Evolutionary conservation across 805 yeast genomes (phyloP).

Genomic region (Cyberlindnera misumaiensis): DNA sequence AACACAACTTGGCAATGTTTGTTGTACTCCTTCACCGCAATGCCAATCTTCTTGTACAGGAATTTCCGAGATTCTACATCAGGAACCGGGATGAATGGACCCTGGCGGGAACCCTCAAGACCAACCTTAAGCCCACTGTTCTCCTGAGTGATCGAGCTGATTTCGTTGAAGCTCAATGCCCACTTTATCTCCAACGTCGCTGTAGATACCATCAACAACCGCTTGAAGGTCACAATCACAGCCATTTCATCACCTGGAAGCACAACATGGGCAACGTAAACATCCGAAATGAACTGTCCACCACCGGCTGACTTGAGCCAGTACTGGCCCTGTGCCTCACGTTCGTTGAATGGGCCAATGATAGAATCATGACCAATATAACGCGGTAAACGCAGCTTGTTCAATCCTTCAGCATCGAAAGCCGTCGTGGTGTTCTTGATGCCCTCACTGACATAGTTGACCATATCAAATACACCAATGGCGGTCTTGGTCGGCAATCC

Average conservation of each 20-base stretch:
- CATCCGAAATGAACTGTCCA: conserved; percentile 65
- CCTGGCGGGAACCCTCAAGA: conserved; percentile 45
- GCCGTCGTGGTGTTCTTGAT: conserved; percentile 89
- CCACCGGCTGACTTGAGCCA: conserved; percentile 84
- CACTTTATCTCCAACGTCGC: conserved; percentile 59
- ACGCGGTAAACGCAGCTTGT: conserved; percentile 78
- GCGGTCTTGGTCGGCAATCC: conserved; percentile 97
- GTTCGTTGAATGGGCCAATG: conserved; percentile 64
- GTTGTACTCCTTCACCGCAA: conserved; percentile 79
- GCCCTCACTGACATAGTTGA: conserved; percentile 90
- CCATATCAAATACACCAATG: conserved; percentile 88
- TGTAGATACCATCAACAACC: conserved; percentile 62
- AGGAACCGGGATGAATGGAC: conserved; percentile 78
- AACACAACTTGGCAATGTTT: conserved; percentile 51
- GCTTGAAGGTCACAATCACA: conserved; percentile 65
- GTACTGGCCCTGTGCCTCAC: conserved; percentile 91
- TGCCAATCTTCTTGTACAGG: conserved; percentile 63
- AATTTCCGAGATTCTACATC: conserved; percentile 56
- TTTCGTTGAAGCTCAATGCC: conserved; percentile 58
- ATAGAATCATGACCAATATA: conserved; percentile 63
- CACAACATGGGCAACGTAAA: conserved; percentile 78
- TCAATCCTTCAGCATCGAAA: conserved; percentile 71
- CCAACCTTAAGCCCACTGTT: conserved; percentile 70
- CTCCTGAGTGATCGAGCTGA: conserved; percentile 70
- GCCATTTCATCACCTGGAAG: conserved; percentile 76